Conservation (phyloP, 2,329 filamentous ascomycete species). For the Plenodomus biglobosus region DNA sequence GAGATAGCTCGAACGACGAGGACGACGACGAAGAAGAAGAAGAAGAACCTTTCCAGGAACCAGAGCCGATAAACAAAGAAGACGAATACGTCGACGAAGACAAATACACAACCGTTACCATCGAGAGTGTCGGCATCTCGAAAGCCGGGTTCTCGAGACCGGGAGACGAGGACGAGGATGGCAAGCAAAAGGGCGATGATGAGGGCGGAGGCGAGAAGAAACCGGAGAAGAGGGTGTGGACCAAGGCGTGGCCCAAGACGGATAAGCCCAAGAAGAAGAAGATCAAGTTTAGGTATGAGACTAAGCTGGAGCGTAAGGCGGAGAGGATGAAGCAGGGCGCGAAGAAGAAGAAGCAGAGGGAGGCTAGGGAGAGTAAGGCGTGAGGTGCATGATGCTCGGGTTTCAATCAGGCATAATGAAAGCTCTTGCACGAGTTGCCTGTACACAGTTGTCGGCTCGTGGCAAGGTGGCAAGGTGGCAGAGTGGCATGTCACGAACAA, state of each 20-base stretch:
- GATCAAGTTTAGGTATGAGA: slow-evolving; percentile 91
- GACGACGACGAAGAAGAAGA: slow-evolving; percentile 69
- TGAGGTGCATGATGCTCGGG: slow-evolving; percentile 3
- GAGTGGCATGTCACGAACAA: neutral
- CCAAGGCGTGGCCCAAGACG: slow-evolving; percentile 55
- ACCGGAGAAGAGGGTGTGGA: slow-evolving; percentile 55
- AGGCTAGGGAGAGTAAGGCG: slow-evolving; percentile 49
- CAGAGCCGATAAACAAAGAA: slow-evolving; percentile 69
- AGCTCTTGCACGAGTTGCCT: neutral
- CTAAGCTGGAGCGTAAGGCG: slow-evolving; percentile 74
- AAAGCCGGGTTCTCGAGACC: slow-evolving; percentile 69
- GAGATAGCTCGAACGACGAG: slow-evolving; percentile 50
- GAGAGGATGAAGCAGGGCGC: slow-evolving; percentile 64
- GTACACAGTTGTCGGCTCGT: neutral
- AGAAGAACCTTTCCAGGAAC: slow-evolving; percentile 47
- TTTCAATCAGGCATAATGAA: neutral
- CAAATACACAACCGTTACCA: slow-evolving; percentile 89
- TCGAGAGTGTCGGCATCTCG: slow-evolving; percentile 82
- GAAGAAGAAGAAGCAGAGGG: slow-evolving; percentile 71
- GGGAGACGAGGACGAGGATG: slow-evolving; percentile 30
- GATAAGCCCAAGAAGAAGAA: slow-evolving; percentile 72
- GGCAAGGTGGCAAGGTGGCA: no score
- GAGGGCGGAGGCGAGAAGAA: slow-evolving; percentile 47
- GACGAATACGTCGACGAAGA: slow-evolving; percentile 97
- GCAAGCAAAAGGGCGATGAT: slow-evolving; percentile 16